These are phyloP conservation scores for Pseudogymnoascus sp. DNA, from an alignment of 2,329 filamentous ascomycete genomes.

Conservation along the genomic window DNA sequence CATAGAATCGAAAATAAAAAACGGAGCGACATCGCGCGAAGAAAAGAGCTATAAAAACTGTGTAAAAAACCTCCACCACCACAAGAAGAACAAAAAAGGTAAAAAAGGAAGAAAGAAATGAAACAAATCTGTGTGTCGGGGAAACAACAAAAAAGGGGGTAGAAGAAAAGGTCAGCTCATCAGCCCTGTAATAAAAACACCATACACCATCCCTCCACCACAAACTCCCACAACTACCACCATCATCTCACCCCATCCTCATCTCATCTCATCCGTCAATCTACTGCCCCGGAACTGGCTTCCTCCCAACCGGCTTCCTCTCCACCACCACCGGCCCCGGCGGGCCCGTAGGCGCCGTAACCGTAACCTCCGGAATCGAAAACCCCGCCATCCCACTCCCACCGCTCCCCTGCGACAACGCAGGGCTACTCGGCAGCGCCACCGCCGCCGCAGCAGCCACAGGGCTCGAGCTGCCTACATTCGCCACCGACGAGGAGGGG, in stretches of 20 bases:
- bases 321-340: background rate
- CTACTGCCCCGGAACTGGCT: slow-evolving; percentile 25
- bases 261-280: background rate
- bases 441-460: slow-evolving; percentile 11
- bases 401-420: slow-evolving; percentile 15
- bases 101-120: background rate
- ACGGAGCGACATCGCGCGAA: background rate
- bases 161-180: background rate
- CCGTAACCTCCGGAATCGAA: slow-evolving; percentile 2
- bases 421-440: slow-evolving; percentile 18
- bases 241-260: background rate
- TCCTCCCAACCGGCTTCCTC: slow-evolving; percentile 15
- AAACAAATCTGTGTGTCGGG: background rate
- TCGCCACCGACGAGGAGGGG: slow-evolving; percentile 3
- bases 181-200: background rate
- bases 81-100: too few relatives aligned
- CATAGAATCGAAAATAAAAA: background rate
- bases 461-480: slow-evolving; percentile 8
- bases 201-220: background rate
- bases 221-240: background rate
- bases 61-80: too few relatives aligned
- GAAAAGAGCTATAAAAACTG: background rate
- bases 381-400: too few relatives aligned
- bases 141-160: background rate
- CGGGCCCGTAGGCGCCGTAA: slow-evolving; percentile 9